Evolutionary conservation across 2,329 filamentous ascomycete genomes (phyloP).

Genomic region (Chaetomium olivaceum): DNA sequence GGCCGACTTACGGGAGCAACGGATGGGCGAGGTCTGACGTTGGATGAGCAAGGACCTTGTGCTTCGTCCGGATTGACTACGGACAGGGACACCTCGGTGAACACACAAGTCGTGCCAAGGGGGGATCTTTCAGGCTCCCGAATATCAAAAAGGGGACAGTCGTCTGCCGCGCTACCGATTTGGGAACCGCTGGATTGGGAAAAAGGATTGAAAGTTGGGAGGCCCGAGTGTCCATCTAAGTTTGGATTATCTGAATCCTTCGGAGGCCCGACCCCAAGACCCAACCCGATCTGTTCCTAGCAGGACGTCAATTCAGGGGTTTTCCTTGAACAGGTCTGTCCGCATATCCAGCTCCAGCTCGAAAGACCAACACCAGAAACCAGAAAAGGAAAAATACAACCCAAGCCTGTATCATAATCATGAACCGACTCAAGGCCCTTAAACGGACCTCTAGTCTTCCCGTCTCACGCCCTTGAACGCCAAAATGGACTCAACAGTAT

Average conservation of each 20-base stretch:
- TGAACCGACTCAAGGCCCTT: background rate
- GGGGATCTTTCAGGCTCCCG: background rate
- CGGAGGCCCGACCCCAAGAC: background rate
- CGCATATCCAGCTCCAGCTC: background rate
- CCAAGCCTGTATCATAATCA: background rate
- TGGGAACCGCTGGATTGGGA: background rate
- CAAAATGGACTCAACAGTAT: conserved; percentile 53
- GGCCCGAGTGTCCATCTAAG: background rate
- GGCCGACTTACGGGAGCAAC: background rate
- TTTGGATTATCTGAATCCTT: conserved; percentile 1
- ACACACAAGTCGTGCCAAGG: background rate
- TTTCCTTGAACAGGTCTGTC: background rate
- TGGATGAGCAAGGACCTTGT: background rate
- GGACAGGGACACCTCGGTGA: background rate
- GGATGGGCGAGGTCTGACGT: background rate
- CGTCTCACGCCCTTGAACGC: conserved; percentile 21
- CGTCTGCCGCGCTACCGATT: background rate
- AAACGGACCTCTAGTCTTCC: background rate
- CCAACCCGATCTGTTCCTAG: background rate
- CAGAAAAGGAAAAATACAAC: background rate
- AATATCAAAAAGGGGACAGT: background rate
- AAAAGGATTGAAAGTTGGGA: background rate
- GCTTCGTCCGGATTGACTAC: background rate
- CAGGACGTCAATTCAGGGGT: background rate
- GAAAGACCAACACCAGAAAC: background rate